A percentile compares a stretch with the other conserved stretches of the same genome.
These are phyloP conservation scores for Pleurotus giganteus DNA, from an alignment of 768 basidiomycete genomes.

Conservation along the genomic window DNA sequence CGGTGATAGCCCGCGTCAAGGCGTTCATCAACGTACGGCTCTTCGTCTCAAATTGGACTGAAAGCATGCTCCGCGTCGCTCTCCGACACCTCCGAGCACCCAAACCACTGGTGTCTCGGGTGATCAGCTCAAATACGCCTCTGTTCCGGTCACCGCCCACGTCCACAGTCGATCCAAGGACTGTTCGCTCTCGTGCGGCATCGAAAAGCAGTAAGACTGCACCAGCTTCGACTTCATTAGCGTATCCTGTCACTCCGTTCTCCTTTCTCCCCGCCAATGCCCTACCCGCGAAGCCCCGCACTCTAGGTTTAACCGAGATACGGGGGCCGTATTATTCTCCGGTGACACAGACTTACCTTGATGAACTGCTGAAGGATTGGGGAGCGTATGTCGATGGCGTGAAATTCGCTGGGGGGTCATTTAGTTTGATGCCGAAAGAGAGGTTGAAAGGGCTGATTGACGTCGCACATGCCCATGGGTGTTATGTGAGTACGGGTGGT, in stretches of 20 bases:
- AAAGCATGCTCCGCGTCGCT: too few species aligned
- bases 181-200: background rate
- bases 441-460: constrained; percentile 35
- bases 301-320: constrained; percentile 40
- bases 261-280: constrained; percentile 29
- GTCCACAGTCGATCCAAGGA: background rate
- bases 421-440: constrained; percentile 40
- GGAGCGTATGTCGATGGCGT: constrained; percentile 41
- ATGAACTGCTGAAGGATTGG: constrained; percentile 40
- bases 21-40: too few species aligned
- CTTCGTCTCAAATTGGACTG: too few species aligned
- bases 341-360: constrained; percentile 37
- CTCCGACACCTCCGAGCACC: too few species aligned
- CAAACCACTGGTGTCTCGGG: too few species aligned
- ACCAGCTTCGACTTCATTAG: background rate
- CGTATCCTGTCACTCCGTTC: constrained; percentile 13
- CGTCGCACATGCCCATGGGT: constrained; percentile 34
- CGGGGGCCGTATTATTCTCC: constrained; percentile 43
- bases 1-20: too few species aligned
- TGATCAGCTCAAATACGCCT: too few species aligned
- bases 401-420: constrained; percentile 44
- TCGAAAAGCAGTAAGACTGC: background rate
- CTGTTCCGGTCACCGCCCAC: too few species aligned
- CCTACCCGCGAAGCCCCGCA: constrained; percentile 31
- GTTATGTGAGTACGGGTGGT: constrained; percentile 42